Base-by-base conservation (phyloP, 2,329 filamentous ascomycete genomes). In the Alternaria sp. region DNA sequence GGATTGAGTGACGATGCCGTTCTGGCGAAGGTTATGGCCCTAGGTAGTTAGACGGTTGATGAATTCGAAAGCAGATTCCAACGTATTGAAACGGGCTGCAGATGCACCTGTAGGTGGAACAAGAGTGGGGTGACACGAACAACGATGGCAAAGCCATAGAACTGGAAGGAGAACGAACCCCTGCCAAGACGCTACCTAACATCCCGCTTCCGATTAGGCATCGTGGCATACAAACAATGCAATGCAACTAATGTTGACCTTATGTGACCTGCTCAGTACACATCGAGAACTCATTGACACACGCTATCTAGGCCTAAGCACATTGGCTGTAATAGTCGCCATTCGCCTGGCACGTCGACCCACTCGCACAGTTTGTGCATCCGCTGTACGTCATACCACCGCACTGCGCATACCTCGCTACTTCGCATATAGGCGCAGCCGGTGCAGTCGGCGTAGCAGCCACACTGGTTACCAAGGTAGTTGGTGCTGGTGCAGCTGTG, bases 291-390 rank as follows among this genome's bases (percentile, higher is more conserved):
- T 23, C 8, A 4, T 4, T 40, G 10, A 24, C 24, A 26, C 24
- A 14, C 3, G n/a, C 33, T 39, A 24, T 29, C 23, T 3, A 36
- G 14, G 17, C 21, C 31, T 39, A 36, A 39, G 65, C 28, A 44
- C 69, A 72, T 54, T 72, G 69, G 34, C 68, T 69, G 46, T 72
- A 72, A 48, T 68, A 73, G 37, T 70, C 70, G 8, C 67, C 68
- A 52, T 55, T 70, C 14, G 58, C 55, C 24, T 34, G 53, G 53
- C 70, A 72, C 37, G 58, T 68, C 26, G 55, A 61, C 24, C 70
- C 69, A 24, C 17, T 31, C n/a, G 34, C 71, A 62, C 70, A 73
- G 40, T 45, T 44, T n/a, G 66, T 68, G 33, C 70, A 72, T 2
- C 68, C 70, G 13, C 24, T 55, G 28, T 59, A 72, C 2, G 50